Percentiles rank a stretch among this genome's conserved stretches.
phyloP scores from a whole-genome alignment of 768 basidiomycete species.

The Tylopilus subfusipes region DNA sequence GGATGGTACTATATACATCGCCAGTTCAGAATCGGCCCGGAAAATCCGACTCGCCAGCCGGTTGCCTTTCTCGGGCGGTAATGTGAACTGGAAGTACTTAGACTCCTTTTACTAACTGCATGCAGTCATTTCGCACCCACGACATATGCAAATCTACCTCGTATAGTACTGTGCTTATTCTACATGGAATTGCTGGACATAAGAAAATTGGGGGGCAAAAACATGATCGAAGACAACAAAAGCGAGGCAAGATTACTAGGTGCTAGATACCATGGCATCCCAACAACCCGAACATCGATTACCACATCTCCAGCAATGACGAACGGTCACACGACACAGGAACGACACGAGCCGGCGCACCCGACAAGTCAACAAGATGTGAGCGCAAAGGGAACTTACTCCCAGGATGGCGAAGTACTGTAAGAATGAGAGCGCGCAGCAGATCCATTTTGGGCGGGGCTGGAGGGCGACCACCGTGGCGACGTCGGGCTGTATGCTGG shows the following conservation, averaged over 20 bases:
- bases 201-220: constrained; percentile 4
- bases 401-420: constrained; percentile 52
- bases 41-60: neutral
- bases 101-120: too few species aligned
- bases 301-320: constrained; percentile 7
- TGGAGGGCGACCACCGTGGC: constrained; percentile 79
- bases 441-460: constrained; percentile 59
- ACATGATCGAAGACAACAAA: constrained; percentile 10
- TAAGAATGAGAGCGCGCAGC: constrained; percentile 40
- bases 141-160: constrained; percentile 9
- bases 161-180: constrained; percentile 27
- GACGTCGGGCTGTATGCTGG: constrained; percentile 86
- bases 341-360: constrained; percentile 10
- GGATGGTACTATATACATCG: too few species aligned
- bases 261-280: constrained; percentile 21
- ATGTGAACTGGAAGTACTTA: too few species aligned
- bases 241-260: constrained; percentile 21
- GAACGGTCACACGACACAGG: constrained; percentile 2
- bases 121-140: neutral
- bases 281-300: constrained; percentile 1
- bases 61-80: too few species aligned
- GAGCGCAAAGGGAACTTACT: constrained; percentile 27
- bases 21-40: neutral
- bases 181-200: constrained; percentile 34
- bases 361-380: constrained; percentile 10